Evolutionary conservation across 148 eudicot genomes (phyloP), one percentile per base, ranked within the genome.

Genomic region (Vaccinium darrowii): DNA sequence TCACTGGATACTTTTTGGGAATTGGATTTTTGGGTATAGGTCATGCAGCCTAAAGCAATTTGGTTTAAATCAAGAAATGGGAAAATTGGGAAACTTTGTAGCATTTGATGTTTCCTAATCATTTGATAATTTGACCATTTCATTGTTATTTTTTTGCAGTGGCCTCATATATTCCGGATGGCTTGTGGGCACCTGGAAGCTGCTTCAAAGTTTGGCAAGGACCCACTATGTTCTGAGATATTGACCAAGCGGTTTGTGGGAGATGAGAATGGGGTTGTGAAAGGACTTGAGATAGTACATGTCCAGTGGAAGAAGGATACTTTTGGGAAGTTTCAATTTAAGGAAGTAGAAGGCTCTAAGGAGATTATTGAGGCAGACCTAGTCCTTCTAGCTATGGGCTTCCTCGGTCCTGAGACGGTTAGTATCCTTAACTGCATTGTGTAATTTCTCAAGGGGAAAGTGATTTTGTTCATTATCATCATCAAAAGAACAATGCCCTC

Each of bases 111-210:
- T 53, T 78, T n/a, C 21, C 18, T 23, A 23, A 33, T 23, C 14
- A 52, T 12, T 62, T 23, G 16, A 23, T 53, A 8, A 77, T 80
- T 56, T 81, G 23, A 60, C 53, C 21, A 0, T 19, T 63, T 62
- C 23, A 11, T 33, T 33, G 1, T 33, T 33, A 1, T 51, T 52
- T 43, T 60, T 60, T 84, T 79, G 87, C 91, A 97, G 99, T 97
- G 98, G 99, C 99, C 99, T 39, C 98, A 95, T 51, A 51, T 97
- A 71, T 95, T 93, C 93, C 94, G 99, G n/a, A 95, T 97, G 54
- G 99, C 95, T 89, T 97, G 95, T 83, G 99, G 99, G 36, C 99
- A 97, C 84, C 95, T 95, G 76, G 99, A 97, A 91, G 99, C 98
- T 79, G 88, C 91, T 79, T 79, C 92, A 77, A 97, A 97, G 91